Conservation (phyloP, 345 rosid genomes). For the Rhizophora apiculata region DNA sequence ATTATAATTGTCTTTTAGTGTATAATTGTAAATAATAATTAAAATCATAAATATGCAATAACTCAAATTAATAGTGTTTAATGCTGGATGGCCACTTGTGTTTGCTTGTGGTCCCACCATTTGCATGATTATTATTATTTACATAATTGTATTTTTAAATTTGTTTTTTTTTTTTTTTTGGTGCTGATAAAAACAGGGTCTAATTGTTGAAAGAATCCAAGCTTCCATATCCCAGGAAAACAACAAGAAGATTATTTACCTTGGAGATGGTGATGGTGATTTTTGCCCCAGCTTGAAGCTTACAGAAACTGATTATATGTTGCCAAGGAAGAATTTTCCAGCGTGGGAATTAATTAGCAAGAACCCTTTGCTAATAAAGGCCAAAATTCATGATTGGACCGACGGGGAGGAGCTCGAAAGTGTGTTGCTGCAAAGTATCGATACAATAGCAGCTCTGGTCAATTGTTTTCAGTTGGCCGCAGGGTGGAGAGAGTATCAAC, state of each 20-base stretch:
- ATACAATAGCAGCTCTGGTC: conserved; percentile 1
- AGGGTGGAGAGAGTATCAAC: conserved; percentile 40
- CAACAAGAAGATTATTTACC: conserved; percentile 53
- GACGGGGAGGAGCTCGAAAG: conserved; percentile 63
- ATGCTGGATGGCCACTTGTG: no score
- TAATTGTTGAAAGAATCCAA: conserved; percentile 61
- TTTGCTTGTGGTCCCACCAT: no score
- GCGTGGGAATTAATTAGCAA: conserved; percentile 68
- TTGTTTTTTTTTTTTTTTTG: neutral
- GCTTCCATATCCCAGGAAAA: conserved; percentile 47
- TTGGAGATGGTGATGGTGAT: conserved; percentile 85
- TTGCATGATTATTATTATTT: no score
- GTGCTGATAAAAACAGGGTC: conserved; percentile 36
- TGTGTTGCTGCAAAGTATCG: conserved; percentile 35
- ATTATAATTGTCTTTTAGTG: no score
- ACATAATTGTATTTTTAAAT: neutral
- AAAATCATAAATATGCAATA: no score
- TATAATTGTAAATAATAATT: no score
- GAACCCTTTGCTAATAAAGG: conserved; percentile 52
- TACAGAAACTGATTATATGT: conserved; percentile 40
- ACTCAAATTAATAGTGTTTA: no score
- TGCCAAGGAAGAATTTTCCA: conserved; percentile 90
- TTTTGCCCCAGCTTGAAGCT: conserved; percentile 83
- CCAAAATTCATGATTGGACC: conserved; percentile 66
- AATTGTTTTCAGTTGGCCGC: conserved; percentile 43